A percentile compares a stretch with the other conserved stretches of the same genome.
Conservation (phyloP, 140 eudicot species). For the Bidens hawaiensis region DNA sequence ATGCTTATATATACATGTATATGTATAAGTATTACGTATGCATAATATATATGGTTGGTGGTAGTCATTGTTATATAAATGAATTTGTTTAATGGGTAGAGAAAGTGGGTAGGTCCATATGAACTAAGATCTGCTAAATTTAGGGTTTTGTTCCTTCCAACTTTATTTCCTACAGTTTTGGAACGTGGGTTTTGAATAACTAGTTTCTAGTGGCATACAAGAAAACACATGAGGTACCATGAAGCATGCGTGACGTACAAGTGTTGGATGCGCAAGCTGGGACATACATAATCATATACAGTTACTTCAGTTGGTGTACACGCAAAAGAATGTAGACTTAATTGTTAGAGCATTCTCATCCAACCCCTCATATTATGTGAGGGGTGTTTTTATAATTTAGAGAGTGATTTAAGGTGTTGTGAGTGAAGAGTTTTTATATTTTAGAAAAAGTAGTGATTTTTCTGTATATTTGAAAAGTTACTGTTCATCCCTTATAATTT, state of each 20-base stretch:
- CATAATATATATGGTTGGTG: constrained; percentile 9
- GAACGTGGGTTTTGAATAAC: constrained; percentile 11
- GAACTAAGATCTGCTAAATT: constrained; percentile 42
- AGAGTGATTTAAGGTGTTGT: no score
- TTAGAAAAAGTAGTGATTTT: no score
- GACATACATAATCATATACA: constrained; percentile 31
- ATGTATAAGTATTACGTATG: not conserved
- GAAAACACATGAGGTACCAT: not conserved
- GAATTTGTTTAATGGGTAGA: constrained; percentile 6
- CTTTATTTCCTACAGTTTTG: constrained; percentile 17
- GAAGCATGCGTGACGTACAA: constrained; percentile 2
- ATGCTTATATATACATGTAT: constrained; percentile 19
- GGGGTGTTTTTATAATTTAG: no score
- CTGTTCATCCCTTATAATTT: no score
- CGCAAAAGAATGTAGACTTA: constrained; percentile 28
- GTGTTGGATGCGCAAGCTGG: constrained; percentile 10
- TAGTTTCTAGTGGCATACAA: constrained; percentile 28
- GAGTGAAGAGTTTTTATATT: no score
- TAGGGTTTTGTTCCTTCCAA: constrained; percentile 8
- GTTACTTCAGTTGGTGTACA: constrained; percentile 33
- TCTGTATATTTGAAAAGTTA: no score
- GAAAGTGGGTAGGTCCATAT: constrained; percentile 31
- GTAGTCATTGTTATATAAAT: constrained; percentile 10
- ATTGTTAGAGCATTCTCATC: no score
- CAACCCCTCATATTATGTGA: no score